A percentile compares a stretch with the other conserved stretches of the same genome.
phyloP scores from a whole-genome alignment of 345 rosid species.

The Heritiera littoralis region DNA sequence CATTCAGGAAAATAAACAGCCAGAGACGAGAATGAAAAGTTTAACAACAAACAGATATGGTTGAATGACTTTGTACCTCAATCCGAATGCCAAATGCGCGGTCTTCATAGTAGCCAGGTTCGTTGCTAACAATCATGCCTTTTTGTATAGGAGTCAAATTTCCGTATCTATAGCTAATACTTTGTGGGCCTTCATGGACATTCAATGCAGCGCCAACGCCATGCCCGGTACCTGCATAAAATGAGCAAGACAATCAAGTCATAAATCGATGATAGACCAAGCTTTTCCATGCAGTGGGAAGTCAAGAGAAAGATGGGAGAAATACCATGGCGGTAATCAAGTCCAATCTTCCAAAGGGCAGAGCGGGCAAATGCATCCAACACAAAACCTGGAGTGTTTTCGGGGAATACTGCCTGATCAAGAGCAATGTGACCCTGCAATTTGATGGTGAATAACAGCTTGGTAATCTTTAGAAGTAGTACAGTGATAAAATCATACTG shows the following conservation, averaged over 20 bases:
- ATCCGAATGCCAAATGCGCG: slow-evolving; percentile 96
- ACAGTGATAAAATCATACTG: neutral
- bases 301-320: slow-evolving; percentile 21
- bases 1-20: neutral
- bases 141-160: slow-evolving; percentile 70
- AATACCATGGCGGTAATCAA: slow-evolving; percentile 94
- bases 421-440: slow-evolving; percentile 97
- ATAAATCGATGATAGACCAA: neutral
- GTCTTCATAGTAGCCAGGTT: slow-evolving; percentile 98
- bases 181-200: slow-evolving; percentile 98
- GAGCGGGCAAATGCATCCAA: slow-evolving; percentile 93
- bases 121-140: slow-evolving; percentile 98
- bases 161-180: slow-evolving; percentile 89
- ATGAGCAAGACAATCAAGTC: slow-evolving; percentile 14
- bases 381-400: slow-evolving; percentile 90
- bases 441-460: neutral
- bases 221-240: slow-evolving; percentile 82
- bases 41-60: neutral
- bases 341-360: slow-evolving; percentile 91
- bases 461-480: slow-evolving; percentile 4
- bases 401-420: slow-evolving; percentile 92
- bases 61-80: slow-evolving; percentile 53
- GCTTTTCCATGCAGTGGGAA: neutral
- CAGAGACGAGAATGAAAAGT: neutral
- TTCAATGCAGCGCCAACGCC: slow-evolving; percentile 96